A percentile compares a stretch with the other conserved stretches of the same genome.
Conservation (phyloP, 1,284 basidiomycete species). For the Ustilago cynodontis region DNA sequence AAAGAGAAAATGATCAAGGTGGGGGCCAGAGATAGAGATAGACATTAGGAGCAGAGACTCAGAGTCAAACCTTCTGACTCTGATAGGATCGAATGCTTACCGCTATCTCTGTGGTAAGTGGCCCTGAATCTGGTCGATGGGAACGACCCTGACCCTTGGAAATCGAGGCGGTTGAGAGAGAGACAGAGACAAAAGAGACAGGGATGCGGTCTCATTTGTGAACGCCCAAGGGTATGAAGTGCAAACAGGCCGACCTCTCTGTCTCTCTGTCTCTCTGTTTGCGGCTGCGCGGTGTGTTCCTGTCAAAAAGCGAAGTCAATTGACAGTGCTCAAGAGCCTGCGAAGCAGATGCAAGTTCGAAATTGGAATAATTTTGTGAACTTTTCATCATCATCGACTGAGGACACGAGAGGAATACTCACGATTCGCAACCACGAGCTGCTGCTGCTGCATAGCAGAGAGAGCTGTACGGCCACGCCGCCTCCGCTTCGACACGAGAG, state of each 20-base stretch:
- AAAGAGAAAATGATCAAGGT: not conserved
- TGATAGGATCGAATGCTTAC: not conserved
- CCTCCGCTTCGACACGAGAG: constrained; percentile 2
- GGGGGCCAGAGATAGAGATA: not conserved
- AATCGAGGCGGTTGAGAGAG: not conserved
- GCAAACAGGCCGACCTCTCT: not conserved
- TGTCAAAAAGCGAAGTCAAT: not conserved
- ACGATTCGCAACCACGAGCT: constrained; percentile 6
- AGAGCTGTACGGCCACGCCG: not conserved
- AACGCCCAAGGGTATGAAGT: not conserved
- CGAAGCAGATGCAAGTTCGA: not conserved
- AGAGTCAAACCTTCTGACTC: not conserved
- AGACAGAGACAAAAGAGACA: not conserved
- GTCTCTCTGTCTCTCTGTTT: not conserved
- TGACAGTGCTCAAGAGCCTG: constrained; percentile 1
- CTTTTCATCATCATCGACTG: not conserved
- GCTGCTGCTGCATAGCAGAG: not conserved
- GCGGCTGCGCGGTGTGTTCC: not conserved
- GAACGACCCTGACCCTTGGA: not conserved
- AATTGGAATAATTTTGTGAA: constrained; percentile 5
- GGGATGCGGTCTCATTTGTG: not conserved
- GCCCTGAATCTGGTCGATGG: not conserved
- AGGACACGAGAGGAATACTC: no score
- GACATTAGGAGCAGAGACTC: no score
- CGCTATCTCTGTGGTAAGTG: not conserved